Evolutionary conservation across 2,329 filamentous ascomycete species (phyloP).

Genomic region (Fusarium domesticum): DNA sequence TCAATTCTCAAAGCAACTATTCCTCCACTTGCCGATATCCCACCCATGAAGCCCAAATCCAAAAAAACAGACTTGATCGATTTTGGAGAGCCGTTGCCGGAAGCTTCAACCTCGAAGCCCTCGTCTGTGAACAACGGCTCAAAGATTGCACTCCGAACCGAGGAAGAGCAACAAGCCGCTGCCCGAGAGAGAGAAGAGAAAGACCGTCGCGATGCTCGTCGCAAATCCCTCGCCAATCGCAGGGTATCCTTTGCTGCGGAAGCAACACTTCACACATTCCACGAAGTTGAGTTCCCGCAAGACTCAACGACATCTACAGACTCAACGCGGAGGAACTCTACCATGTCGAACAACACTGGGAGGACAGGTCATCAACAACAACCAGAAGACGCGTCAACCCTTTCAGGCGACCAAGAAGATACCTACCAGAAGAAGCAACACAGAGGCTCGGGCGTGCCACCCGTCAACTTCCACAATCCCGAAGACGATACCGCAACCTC

Average conservation of each 20-base stretch:
- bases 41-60: slow-evolving; percentile 53
- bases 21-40: slow-evolving; percentile 62
- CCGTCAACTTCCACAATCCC: slow-evolving; percentile 61
- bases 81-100: slow-evolving; percentile 12
- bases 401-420: slow-evolving; percentile 57
- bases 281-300: slow-evolving; percentile 84
- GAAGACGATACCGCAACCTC: slow-evolving; percentile 70
- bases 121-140: slow-evolving; percentile 36
- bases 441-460: slow-evolving; percentile 64
- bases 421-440: slow-evolving; percentile 55
- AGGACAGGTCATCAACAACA: slow-evolving; percentile 22
- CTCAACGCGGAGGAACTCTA: slow-evolving; percentile 69
- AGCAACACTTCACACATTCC: slow-evolving; percentile 94
- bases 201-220: slow-evolving; percentile 78
- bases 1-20: slow-evolving; percentile 83
- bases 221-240: slow-evolving; percentile 89
- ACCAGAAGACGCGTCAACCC: slow-evolving; percentile 57
- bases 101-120: slow-evolving; percentile 9
- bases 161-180: slow-evolving; percentile 68
- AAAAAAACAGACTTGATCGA: slow-evolving; percentile 20
- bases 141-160: slow-evolving; percentile 63
- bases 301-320: slow-evolving; percentile 82
- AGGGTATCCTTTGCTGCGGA: slow-evolving; percentile 97
- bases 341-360: slow-evolving; percentile 7
- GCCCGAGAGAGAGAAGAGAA: slow-evolving; percentile 67